Evolutionary conservation across 2,329 filamentous ascomycete species (phyloP).

Genomic region (Penicillium nordicum): DNA sequence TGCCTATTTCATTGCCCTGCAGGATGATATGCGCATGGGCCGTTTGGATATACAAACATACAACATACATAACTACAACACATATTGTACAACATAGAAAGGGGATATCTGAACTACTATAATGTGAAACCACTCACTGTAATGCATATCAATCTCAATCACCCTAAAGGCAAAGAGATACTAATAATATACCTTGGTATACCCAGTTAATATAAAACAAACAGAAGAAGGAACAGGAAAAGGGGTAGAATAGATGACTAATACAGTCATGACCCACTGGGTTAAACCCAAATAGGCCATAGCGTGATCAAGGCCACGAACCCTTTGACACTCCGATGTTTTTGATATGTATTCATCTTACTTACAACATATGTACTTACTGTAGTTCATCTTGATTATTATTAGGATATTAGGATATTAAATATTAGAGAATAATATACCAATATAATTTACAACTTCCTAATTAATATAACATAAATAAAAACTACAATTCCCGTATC

Average conservation of each 20-base stretch:
- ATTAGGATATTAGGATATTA: too few species aligned
- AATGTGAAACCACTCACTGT: not conserved
- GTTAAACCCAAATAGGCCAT: not conserved
- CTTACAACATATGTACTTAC: too few species aligned
- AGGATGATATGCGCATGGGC: constrained; percentile 5
- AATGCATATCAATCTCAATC: not conserved
- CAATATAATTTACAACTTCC: too few species aligned
- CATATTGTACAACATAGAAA: too few species aligned
- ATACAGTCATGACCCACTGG: not conserved
- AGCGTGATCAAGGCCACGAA: not conserved
- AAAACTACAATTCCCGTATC: too few species aligned
- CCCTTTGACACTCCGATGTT: not conserved
- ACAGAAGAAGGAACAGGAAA: not conserved
- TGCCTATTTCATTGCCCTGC: constrained; percentile 4
- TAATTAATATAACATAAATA: too few species aligned
- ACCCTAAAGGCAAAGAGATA: not conserved
- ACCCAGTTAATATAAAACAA: not conserved
- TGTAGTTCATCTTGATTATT: too few species aligned
- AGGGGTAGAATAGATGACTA: not conserved
- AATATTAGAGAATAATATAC: too few species aligned
- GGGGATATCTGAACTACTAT: not conserved
- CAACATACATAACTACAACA: too few species aligned
- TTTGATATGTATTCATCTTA: not conserved
- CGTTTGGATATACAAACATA: not conserved
- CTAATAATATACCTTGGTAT: not conserved